Conservation (phyloP, 148 eudicot species). For the Diospyros lotus region DNA sequence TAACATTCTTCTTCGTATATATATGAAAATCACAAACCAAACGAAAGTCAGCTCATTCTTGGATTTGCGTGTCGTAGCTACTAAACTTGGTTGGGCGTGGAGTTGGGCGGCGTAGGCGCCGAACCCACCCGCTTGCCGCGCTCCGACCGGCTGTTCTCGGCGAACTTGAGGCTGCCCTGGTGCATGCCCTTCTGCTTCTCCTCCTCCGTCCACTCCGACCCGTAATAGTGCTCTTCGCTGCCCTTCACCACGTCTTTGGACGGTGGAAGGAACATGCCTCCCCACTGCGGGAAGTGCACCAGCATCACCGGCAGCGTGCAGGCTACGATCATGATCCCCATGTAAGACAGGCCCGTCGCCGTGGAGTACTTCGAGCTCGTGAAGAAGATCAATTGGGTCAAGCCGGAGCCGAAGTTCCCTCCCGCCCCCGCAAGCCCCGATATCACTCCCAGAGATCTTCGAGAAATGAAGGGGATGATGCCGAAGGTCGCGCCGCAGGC, state of each 20-base stretch:
- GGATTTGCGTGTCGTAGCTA: background rate
- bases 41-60: too few species aligned
- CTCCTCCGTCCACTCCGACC: slow-evolving; percentile 38
- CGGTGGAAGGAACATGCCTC: slow-evolving; percentile 43
- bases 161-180: slow-evolving; percentile 45
- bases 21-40: too few species aligned
- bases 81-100: slow-evolving; percentile 20
- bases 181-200: slow-evolving; percentile 49
- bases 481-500: slow-evolving; percentile 60
- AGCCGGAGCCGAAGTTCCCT: slow-evolving; percentile 46
- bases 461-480: slow-evolving; percentile 52
- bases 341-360: slow-evolving; percentile 30
- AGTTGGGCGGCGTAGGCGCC: slow-evolving; percentile 16
- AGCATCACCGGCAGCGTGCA: slow-evolving; percentile 44
- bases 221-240: slow-evolving; percentile 38
- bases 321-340: slow-evolving; percentile 44
- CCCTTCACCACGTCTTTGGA: slow-evolving; percentile 4
- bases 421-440: slow-evolving; percentile 55
- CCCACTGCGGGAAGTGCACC: slow-evolving; percentile 63
- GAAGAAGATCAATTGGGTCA: slow-evolving; percentile 51
- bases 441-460: slow-evolving; percentile 43
- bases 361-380: slow-evolving; percentile 17
- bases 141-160: slow-evolving; percentile 38
- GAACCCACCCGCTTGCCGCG: slow-evolving; percentile 26
- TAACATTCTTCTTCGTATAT: too few species aligned